Percentiles rank a stretch among this genome's conserved stretches.
Evolutionary conservation across 148 eudicot species (phyloP).

Genomic region (Fallopia convolvulus): DNA sequence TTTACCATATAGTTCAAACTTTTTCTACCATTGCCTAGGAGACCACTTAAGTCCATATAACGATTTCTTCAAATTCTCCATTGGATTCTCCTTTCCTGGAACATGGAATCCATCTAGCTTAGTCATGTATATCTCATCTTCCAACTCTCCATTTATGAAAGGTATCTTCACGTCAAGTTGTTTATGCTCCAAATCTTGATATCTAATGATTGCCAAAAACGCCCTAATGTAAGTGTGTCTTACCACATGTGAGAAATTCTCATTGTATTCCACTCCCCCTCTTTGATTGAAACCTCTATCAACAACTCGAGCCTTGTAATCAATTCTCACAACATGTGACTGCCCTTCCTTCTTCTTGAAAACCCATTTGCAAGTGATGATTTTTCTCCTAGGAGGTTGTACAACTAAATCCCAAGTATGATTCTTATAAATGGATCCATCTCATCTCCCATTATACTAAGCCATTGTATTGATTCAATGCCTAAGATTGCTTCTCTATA

Average conservation of each 20-base stretch:
- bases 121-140: not conserved
- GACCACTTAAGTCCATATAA: constrained; percentile 10
- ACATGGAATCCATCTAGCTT: not conserved
- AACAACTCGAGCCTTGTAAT: not conserved
- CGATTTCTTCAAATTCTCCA: not conserved
- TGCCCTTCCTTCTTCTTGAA: not conserved
- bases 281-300: not conserved
- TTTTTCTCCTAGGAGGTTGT: too few relatives aligned
- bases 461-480: too few relatives aligned
- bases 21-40: constrained; percentile 9
- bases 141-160: not conserved
- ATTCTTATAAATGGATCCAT: too few relatives aligned
- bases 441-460: too few relatives aligned
- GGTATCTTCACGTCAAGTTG: not conserved
- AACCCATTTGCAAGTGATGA: too few relatives aligned
- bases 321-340: not conserved
- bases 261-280: not conserved
- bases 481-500: too few relatives aligned
- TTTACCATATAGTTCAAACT: not conserved
- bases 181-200: not conserved
- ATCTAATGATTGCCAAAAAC: not conserved
- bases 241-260: not conserved
- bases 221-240: not conserved
- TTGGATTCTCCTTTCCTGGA: not conserved
- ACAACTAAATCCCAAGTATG: too few relatives aligned